These are phyloP conservation scores for sunflower (Helianthus annuus) DNA, from an alignment of 129 eudicot genomes.

Conservation along the genomic window HanXRQr2.0-SUNRISE NC_035446.2:24940335-24940834, in stretches of 20 bases:
- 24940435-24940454: neutral
- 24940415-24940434: slow-evolving; percentile 24
- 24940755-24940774: too few species aligned
- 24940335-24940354: slow-evolving; percentile 7
- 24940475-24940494: neutral
- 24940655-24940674: slow-evolving; percentile 40
- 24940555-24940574: too few species aligned
- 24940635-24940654: slow-evolving; percentile 51
- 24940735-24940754: too few species aligned
- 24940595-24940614: slow-evolving; percentile 21
- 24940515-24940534: too few species aligned
- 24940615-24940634: slow-evolving; percentile 48
- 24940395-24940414: slow-evolving; percentile 26
- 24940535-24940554: too few species aligned
- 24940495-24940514: too few species aligned
- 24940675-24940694: slow-evolving; percentile 42
- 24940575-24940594: slow-evolving; percentile 26
- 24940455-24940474: slow-evolving; percentile 26
- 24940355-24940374: slow-evolving; percentile 32
- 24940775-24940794: too few species aligned
- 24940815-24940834: too few species aligned
- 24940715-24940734: neutral
- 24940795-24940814: too few species aligned
- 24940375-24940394: slow-evolving; percentile 7
- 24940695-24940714: slow-evolving; percentile 40